phyloP scores from a whole-genome alignment of 352 stramenopile genomes.

The Globisporangium ultimum region DNA sequence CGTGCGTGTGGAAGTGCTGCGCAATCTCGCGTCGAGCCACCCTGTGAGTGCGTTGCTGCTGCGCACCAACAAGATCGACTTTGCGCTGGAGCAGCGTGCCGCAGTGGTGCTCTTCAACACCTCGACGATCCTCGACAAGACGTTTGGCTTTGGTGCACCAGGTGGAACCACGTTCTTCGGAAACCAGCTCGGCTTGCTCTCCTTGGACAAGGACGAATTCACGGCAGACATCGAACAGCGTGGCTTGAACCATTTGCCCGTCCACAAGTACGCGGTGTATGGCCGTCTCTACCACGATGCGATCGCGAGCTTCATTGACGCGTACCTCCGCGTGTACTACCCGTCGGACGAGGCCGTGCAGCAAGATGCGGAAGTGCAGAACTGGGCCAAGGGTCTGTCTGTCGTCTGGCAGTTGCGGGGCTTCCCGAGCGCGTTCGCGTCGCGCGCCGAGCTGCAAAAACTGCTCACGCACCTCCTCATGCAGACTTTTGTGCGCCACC shows the following conservation, averaged over 20 bases:
- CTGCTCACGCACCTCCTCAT: conserved; percentile 36
- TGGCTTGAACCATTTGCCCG: conserved; percentile 4
- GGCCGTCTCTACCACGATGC: not conserved
- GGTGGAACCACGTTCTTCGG: conserved; percentile 27
- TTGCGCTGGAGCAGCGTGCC: conserved; percentile 34
- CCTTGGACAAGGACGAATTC: conserved; percentile 8
- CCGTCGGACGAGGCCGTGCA: conserved; percentile 5
- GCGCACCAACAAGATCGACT: conserved; percentile 33
- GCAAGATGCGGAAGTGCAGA: conserved; percentile 21
- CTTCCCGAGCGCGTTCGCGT: conserved; percentile 21
- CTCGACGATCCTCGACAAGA: conserved; percentile 36
- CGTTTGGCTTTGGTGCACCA: conserved; percentile 36
- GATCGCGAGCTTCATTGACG: not conserved
- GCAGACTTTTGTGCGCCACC: conserved; percentile 38
- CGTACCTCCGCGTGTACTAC: conserved; percentile 10
- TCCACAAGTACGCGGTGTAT: conserved; percentile 6
- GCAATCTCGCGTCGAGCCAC: conserved; percentile 26
- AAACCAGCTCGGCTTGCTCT: not conserved
- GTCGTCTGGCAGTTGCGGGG: conserved; percentile 26
- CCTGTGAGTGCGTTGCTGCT: conserved; percentile 33
- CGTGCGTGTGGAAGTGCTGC: conserved; percentile 40
- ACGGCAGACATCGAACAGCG: not conserved
- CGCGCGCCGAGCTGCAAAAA: conserved; percentile 7
- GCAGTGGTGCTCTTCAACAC: conserved; percentile 36
- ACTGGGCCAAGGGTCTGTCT: conserved; percentile 24